These are phyloP conservation scores for Chytriomyces hyalinus DNA, from an alignment of 192 early-diverging fungal species.

Conservation along the genomic window DNA sequence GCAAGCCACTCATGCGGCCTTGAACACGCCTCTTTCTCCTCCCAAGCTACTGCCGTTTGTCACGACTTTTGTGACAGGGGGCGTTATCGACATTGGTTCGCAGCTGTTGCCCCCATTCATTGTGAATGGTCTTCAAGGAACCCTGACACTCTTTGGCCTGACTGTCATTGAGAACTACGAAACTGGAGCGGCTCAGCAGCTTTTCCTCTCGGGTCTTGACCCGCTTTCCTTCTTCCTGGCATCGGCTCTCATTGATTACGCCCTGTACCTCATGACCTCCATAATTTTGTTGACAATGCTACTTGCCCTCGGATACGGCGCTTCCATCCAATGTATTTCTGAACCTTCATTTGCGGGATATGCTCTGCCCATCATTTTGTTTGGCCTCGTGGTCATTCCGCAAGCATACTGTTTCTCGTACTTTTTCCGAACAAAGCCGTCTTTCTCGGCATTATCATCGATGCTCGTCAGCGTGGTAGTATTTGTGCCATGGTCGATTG, in stretches of 20 bases:
- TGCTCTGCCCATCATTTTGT: slow-evolving; percentile 13
- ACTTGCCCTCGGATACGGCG: neutral
- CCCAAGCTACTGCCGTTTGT: neutral
- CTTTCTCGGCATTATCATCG: neutral
- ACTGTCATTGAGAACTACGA: neutral
- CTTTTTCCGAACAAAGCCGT: neutral
- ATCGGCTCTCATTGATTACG: neutral
- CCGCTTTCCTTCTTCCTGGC: slow-evolving; percentile 9
- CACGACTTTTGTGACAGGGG: neutral
- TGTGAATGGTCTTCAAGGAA: neutral
- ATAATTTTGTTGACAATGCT: neutral
- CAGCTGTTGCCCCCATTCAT: neutral
- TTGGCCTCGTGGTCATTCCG: slow-evolving; percentile 16
- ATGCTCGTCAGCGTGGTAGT: neutral
- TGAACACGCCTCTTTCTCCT: neutral
- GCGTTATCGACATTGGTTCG: neutral
- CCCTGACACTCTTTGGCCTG: neutral
- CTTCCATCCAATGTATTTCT: neutral
- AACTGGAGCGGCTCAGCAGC: neutral
- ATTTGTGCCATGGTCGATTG: slow-evolving; percentile 9
- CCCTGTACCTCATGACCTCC: neutral
- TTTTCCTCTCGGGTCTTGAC: slow-evolving; percentile 4
- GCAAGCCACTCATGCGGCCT: neutral
- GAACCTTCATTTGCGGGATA: neutral
- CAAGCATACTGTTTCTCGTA: slow-evolving; percentile 7